Conservation (phyloP, 2,329 filamentous ascomycete genomes). For the Penicillium sp. region DNA sequence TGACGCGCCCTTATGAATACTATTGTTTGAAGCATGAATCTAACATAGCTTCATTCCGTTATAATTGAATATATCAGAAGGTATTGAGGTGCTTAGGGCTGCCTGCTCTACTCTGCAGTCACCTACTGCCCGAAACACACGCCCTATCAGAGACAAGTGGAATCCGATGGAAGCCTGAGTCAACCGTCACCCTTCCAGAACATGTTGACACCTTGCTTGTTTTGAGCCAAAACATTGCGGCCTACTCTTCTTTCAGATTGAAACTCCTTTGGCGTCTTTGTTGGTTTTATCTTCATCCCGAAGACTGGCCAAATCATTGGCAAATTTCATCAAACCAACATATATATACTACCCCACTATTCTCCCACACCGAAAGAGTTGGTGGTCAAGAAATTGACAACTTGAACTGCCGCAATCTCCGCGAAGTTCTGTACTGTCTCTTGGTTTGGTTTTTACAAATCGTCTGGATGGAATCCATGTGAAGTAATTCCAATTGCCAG, state of each 20-base stretch:
- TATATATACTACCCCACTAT: background rate
- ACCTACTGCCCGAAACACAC: slow-evolving; percentile 13
- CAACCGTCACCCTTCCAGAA: slow-evolving; percentile 18
- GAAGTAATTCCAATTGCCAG: background rate
- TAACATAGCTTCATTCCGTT: background rate
- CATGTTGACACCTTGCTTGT: slow-evolving; percentile 22
- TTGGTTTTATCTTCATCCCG: background rate
- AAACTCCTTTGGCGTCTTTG: background rate
- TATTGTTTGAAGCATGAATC: background rate
- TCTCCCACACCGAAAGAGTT: background rate
- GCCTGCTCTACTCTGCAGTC: background rate
- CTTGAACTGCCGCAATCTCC: too few relatives aligned
- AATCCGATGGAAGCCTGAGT: slow-evolving; percentile 38
- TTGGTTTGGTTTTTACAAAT: too few relatives aligned
- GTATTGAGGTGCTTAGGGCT: background rate
- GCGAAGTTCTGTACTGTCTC: too few relatives aligned
- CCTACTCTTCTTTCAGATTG: slow-evolving; percentile 8
- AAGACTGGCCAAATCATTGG: background rate
- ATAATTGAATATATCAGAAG: background rate
- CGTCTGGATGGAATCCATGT: background rate
- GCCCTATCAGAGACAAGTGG: slow-evolving; percentile 36
- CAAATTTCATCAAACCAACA: background rate
- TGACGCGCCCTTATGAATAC: slow-evolving; percentile 9
- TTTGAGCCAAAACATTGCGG: slow-evolving; percentile 12
- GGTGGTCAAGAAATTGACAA: background rate